phyloP scores from a whole-genome alignment of 2,329 filamentous ascomycete species.

The Colletotrichum sp. region DNA sequence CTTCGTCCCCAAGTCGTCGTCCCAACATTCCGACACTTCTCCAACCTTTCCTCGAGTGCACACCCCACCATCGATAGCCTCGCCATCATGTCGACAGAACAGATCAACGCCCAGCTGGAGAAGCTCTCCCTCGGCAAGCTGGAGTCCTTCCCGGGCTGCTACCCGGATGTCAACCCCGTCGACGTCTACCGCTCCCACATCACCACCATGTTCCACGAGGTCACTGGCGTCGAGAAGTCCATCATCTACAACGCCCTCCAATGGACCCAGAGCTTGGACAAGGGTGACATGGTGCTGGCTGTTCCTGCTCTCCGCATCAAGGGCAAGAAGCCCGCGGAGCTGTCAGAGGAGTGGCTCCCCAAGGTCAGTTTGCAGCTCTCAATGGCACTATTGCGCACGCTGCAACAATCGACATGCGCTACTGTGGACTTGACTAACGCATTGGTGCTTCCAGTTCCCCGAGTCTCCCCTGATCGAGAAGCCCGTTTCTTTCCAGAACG shows the following conservation, averaged over 20 bases:
- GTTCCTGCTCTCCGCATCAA: slow-evolving; percentile 82
- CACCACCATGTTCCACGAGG: slow-evolving; percentile 68
- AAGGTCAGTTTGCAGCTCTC: slow-evolving; percentile 48
- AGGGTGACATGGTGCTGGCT: slow-evolving; percentile 81
- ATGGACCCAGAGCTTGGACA: slow-evolving; percentile 81
- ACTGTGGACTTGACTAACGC: background rate
- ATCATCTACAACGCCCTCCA: slow-evolving; percentile 78
- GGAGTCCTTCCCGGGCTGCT: slow-evolving; percentile 57
- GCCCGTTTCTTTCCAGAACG: slow-evolving; percentile 60
- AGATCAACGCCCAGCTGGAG: slow-evolving; percentile 37
- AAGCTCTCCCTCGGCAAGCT: slow-evolving; percentile 39
- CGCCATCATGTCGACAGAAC: slow-evolving; percentile 28
- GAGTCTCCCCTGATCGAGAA: slow-evolving; percentile 76
- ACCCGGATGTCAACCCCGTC: slow-evolving; percentile 75
- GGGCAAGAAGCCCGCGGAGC: slow-evolving; percentile 67
- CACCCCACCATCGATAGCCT: background rate
- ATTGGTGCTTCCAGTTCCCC: slow-evolving; percentile 62
- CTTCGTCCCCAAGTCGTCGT: background rate
- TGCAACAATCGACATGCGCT: background rate
- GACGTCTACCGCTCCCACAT: slow-evolving; percentile 84
- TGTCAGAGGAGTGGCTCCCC: slow-evolving; percentile 65
- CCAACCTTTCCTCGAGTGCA: background rate
- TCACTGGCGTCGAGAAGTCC: slow-evolving; percentile 72
- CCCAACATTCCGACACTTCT: background rate
- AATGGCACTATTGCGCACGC: background rate